Evolutionary conservation across 1,139 yeast species (phyloP).

Genomic region (Suzukiozyma palmioleophila): DNA sequence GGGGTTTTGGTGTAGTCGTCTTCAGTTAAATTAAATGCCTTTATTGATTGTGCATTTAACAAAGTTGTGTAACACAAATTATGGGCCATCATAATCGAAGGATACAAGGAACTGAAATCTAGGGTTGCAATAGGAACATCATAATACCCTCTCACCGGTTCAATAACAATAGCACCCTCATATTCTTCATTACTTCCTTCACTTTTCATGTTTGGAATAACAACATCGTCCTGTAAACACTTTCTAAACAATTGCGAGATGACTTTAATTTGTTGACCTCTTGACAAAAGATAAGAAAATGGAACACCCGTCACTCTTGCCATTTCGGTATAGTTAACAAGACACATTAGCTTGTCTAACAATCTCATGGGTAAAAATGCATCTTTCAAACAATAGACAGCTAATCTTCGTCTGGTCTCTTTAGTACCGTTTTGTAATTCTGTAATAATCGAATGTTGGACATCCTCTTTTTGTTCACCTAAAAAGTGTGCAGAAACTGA

Average conservation of each 20-base stretch:
- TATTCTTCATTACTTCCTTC: conserved; percentile 87
- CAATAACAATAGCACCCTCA: conserved; percentile 99
- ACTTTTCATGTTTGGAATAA: conserved; percentile 84
- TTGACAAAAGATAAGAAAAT: conserved; percentile 75
- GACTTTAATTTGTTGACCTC: conserved; percentile 98
- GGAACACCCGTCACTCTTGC: conserved; percentile 99
- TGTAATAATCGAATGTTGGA: conserved; percentile 93
- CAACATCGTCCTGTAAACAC: conserved; percentile 78
- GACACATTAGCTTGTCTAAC: conserved; percentile 89
- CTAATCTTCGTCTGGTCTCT: conserved; percentile 90
- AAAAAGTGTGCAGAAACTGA: conserved; percentile 93
- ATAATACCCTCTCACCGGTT: conserved; percentile 91
- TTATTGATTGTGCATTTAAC: conserved; percentile 64
- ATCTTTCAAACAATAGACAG: conserved; percentile 95
- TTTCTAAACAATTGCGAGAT: conserved; percentile 92
- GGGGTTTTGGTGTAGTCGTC: conserved; percentile 87
- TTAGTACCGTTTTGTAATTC: conserved; percentile 88
- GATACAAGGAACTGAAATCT: conserved; percentile 96
- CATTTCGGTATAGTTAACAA: conserved; percentile 97
- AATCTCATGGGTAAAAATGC: conserved; percentile 87
- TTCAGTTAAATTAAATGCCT: conserved; percentile 57
- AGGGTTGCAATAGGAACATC: conserved; percentile 96
- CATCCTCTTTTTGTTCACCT: conserved; percentile 97
- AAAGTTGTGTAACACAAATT: conserved; percentile 93
- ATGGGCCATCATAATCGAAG: conserved; percentile 99